These are phyloP conservation scores for Alternaria gaisen DNA, from an alignment of 2,329 filamentous ascomycete species.

Conservation along the genomic window DNA sequence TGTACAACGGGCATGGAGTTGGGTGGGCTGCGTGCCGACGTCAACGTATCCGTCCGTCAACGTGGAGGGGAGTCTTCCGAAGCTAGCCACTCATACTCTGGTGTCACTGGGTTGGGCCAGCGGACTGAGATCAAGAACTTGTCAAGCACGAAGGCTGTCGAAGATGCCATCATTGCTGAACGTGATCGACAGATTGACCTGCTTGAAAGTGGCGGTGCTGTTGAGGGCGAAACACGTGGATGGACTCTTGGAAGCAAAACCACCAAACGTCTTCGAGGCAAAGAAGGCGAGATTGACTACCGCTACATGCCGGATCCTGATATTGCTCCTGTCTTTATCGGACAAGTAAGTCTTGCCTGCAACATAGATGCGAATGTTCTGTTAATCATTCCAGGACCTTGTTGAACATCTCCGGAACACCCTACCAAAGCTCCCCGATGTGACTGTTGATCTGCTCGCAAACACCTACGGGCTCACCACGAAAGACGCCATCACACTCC, in stretches of 20 bases:
- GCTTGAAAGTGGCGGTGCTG: slow-evolving; percentile 75
- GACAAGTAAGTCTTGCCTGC: slow-evolving; percentile 50
- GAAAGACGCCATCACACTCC: slow-evolving; percentile 84
- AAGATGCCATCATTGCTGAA: slow-evolving; percentile 93
- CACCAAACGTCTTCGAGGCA: slow-evolving; percentile 83
- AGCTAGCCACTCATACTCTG: slow-evolving; percentile 61
- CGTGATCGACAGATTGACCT: slow-evolving; percentile 85
- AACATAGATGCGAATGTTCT: not conserved
- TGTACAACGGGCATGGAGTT: slow-evolving; percentile 93
- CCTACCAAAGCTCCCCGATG: slow-evolving; percentile 77
- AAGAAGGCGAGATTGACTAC: slow-evolving; percentile 97
- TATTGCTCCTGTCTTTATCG: slow-evolving; percentile 80
- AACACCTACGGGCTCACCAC: slow-evolving; percentile 72
- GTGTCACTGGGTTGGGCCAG: slow-evolving; percentile 74
- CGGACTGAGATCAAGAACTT: slow-evolving; percentile 98
- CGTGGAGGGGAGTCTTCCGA: slow-evolving; percentile 46
- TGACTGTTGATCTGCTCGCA: slow-evolving; percentile 70
- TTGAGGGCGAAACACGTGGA: slow-evolving; percentile 88
- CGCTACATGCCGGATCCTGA: slow-evolving; percentile 98
- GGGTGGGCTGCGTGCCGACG: slow-evolving; percentile 88
- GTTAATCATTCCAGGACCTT: slow-evolving; percentile 61
- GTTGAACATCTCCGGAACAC: slow-evolving; percentile 69
- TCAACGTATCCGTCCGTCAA: slow-evolving; percentile 87
- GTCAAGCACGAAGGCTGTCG: slow-evolving; percentile 91
- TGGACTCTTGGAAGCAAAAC: slow-evolving; percentile 88